Evolutionary conservation across 176 grass and related monocot species (phyloP).

Genomic region (Aegilops sharonensis): DNA sequence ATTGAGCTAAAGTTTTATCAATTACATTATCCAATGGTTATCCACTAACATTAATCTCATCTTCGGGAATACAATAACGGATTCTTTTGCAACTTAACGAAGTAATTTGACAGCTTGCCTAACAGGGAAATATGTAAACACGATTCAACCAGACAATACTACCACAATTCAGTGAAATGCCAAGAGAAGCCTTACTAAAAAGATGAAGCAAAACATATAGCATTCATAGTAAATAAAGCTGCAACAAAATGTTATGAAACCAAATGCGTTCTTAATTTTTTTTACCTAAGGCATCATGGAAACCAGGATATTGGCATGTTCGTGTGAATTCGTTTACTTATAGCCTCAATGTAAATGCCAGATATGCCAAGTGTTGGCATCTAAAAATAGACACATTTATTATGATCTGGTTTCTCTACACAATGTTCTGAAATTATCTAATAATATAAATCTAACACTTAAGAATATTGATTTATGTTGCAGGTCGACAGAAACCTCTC

Average conservation of each 20-base stretch:
- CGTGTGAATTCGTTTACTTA: background rate
- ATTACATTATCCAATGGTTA: background rate
- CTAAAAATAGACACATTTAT: background rate
- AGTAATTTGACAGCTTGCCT: background rate
- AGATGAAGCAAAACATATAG: background rate
- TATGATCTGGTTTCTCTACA: constrained; percentile 22
- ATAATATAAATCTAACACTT: background rate
- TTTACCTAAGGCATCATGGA: background rate
- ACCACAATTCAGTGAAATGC: background rate
- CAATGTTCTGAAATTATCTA: background rate
- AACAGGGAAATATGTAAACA: background rate
- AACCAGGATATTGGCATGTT: background rate
- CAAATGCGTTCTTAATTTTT: background rate
- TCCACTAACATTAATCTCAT: background rate
- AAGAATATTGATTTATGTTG: constrained; percentile 28
- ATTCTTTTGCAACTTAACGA: background rate
- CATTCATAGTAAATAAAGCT: background rate
- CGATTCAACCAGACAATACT: background rate
- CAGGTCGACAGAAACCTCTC: constrained; percentile 80
- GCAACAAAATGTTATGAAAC: background rate
- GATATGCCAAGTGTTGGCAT: constrained; percentile 10
- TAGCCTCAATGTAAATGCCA: background rate
- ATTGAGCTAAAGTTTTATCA: background rate
- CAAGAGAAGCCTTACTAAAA: background rate
- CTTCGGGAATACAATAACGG: background rate